These are phyloP conservation scores for Talaromyces islandicus DNA, from an alignment of 2,329 filamentous ascomycete genomes.

Conservation along the genomic window DNA sequence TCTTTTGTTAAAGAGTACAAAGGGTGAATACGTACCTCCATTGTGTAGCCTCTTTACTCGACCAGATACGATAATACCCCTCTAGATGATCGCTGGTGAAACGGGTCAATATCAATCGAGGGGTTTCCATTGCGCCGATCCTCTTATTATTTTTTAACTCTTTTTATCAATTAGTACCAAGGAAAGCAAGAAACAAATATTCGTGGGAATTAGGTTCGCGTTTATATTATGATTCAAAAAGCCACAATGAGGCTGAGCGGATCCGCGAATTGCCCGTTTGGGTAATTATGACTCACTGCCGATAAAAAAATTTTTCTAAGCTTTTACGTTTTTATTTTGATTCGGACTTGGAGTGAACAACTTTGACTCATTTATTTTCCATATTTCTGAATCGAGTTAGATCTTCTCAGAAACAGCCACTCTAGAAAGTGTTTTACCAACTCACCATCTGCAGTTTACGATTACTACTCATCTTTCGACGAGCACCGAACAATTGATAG, in stretches of 20 bases:
- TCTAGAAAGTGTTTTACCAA: no score
- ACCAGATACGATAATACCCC: background rate
- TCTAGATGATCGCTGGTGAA: background rate
- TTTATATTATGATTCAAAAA: background rate
- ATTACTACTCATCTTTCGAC: no score
- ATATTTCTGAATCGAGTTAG: no score
- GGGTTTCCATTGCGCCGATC: background rate
- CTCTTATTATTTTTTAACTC: background rate
- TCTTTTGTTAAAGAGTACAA: background rate
- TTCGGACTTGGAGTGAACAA: no score
- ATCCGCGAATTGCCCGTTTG: background rate
- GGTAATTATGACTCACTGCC: background rate
- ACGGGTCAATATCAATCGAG: background rate
- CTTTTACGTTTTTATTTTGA: background rate
- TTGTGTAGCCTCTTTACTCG: background rate
- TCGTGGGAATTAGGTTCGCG: background rate
- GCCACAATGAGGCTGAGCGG: background rate
- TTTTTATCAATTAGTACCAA: no score
- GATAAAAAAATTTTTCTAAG: background rate
- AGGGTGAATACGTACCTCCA: background rate
- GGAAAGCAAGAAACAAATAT: background rate
- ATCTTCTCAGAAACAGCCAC: no score
- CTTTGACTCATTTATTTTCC: no score
- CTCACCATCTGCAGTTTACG: no score
- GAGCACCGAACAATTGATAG: no score